Base-by-base conservation (phyloP, 805 yeast species). In the Lachancea kluyveri region DNA sequence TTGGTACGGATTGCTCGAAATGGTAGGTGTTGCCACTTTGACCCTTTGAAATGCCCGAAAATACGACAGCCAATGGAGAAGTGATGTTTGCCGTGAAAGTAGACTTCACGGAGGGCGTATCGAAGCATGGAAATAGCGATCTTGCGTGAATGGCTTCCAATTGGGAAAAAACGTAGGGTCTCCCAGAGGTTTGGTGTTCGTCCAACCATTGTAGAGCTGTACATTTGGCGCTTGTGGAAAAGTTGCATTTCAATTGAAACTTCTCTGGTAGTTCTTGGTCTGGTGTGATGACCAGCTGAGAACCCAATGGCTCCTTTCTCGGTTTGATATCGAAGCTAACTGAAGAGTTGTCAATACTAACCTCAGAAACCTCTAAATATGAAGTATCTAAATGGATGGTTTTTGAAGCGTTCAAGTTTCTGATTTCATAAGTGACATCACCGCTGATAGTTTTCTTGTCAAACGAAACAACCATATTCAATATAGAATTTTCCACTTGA, bases 141-240 rank as follows among this genome's bases (percentile, higher is more conserved):
- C 96, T 70, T 5, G 95, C 92, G 51, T 87, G 95, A 42, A 83
- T 86, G 21, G 95, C 87, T 62, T 87, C 94, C 52, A 94, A 74
- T 60, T 87, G 96, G 8, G 95, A 84, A 56, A 86, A 87, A 36
- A 87, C 66, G 16, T 67, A 65, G 24, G 69, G 70, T 39, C 77
- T 72, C 11, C 88, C 94, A 28, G 77, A 77, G 6, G 94, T 81
- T 45, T 78, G 82, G 32, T 68, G 74, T 21, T 78, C 75, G n/a
- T 72, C 73, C 32, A 87, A 62, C 77, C 92, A 87, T 57, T 87
- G 95, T 39, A 86, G 63, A 3, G 95, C 95, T 1, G 95, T 83
- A 50, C 94, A 80, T 14, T 73, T 56, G 5, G 63, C 60, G 2
- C 95, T 86, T 22, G 96, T 86, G 37, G 68, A 62, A 45, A 77